phyloP scores from a whole-genome alignment of 2,329 filamentous ascomycete species.

The Ophiocordyceps australis region DNA sequence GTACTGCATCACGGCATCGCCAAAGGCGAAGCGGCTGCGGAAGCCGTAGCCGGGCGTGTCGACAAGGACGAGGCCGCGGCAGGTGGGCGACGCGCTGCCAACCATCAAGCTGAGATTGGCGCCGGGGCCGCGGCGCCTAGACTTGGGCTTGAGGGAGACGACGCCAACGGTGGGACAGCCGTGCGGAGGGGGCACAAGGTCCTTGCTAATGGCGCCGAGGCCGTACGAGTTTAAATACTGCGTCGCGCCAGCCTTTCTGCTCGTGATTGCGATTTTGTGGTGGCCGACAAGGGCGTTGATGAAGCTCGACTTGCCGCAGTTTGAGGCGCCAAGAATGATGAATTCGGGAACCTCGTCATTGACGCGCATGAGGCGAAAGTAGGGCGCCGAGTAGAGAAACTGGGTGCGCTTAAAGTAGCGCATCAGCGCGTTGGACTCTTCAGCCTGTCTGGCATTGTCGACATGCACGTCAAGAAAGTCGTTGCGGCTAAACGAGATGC shows the following conservation, averaged over 20 bases:
- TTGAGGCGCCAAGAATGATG: constrained; percentile 70
- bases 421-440: no score
- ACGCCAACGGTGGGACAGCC: no score
- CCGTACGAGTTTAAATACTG: constrained; percentile 37
- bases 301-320: constrained; percentile 78
- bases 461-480: no score
- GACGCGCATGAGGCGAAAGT: constrained; percentile 26
- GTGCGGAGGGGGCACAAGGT: not conserved
- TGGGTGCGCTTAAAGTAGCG: constrained; percentile 13
- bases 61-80: constrained; percentile 29
- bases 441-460: no score
- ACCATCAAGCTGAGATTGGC: constrained; percentile 3
- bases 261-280: constrained; percentile 25
- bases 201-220: constrained; percentile 19
- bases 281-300: constrained; percentile 60
- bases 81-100: constrained; percentile 21
- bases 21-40: constrained; percentile 29
- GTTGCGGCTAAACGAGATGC: no score
- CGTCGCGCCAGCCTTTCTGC: constrained; percentile 31
- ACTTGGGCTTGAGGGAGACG: no score
- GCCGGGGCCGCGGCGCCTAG: no score
- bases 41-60: constrained; percentile 33
- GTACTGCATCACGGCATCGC: constrained; percentile 31
- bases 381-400: constrained; percentile 31
- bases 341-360: constrained; percentile 41